Base-by-base conservation (phyloP, 2,329 filamentous ascomycete genomes). In the Nannizzia gypsea region DNA sequence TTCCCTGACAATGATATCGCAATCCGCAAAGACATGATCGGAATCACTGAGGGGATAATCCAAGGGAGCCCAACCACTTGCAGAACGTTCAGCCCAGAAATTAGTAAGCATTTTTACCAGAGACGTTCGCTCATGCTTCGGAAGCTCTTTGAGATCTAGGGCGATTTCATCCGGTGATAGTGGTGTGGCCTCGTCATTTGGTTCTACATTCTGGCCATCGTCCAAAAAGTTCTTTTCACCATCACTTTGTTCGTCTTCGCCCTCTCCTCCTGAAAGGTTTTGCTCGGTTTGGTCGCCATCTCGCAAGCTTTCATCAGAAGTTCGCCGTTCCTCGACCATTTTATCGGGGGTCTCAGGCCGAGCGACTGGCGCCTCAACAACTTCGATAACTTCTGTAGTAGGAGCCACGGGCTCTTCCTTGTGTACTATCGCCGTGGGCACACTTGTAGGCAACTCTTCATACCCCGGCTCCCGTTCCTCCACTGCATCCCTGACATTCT, bases 41-140 rank as follows among this genome's bases (percentile, higher is more conserved):
- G 86, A 89, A 52, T 87, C 79, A 64, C 83, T 88, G 63, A 97
- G 82, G 2, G 95, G 95, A 68, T 99, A 99, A 59, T 99, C 93
- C 20, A 99, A 81, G 22, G 87, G 83, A 4, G 87, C 82, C 93
- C 93, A 99, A 40, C 92, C 91, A 71, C 90, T 96, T 24, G 95
- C 90, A 55, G 93, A 97, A 58, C 93, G 84, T 73, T 99, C 95
- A 1, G 93, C 95, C 93, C 93, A 99, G 73, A 99, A 99, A 68
- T 92, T 96, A 15, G 90, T 93, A 52, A 99, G 80, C 77, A 96
- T 90, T 70, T 95, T 96, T 83, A 99, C 87, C 64, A 97, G 78
- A 52, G 90, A 96, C 60, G 85, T 91, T 72, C 92, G 93, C 69
- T 96, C 90, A 69, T 97, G 90, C 68, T 90, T 96, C 0, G 90